These are phyloP conservation scores for Mycena vulgaris DNA, from an alignment of 768 basidiomycete genomes.

Conservation along the genomic window DNA sequence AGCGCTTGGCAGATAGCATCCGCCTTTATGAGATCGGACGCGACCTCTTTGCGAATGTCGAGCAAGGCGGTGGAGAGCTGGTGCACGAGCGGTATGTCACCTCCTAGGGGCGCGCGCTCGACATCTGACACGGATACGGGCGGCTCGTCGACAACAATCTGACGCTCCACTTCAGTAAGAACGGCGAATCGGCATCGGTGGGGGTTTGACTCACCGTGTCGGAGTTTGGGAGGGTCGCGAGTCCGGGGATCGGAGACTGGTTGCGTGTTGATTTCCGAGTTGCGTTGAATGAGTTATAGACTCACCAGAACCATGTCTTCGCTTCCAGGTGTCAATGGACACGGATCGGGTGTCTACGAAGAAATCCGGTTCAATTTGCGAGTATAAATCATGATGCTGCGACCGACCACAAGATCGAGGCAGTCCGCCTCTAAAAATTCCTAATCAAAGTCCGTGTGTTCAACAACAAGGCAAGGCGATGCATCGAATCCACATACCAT, in stretches of 20 bases:
- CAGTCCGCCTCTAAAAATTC: background rate
- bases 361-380: background rate
- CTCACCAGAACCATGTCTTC: background rate
- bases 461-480: background rate
- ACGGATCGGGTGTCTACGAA: background rate
- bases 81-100: slow-evolving; percentile 25
- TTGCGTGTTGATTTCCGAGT: background rate
- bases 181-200: background rate
- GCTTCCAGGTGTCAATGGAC: background rate
- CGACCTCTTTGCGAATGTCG: slow-evolving; percentile 47
- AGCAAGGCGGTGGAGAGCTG: slow-evolving; percentile 45
- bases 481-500: background rate
- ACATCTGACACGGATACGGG: background rate
- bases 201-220: background rate
- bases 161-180: background rate
- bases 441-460: background rate
- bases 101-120: background rate
- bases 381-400: background rate
- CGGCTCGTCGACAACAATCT: background rate
- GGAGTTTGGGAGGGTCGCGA: background rate
- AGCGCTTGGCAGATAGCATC: slow-evolving; percentile 46
- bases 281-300: background rate
- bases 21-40: slow-evolving; percentile 44
- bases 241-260: slow-evolving; percentile 24
- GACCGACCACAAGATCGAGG: background rate